Percentiles rank a stretch among this genome's conserved stretches.
Conservation (phyloP, 2,329 filamentous ascomycete genomes). For the Ophiostoma tasmaniense region DNA sequence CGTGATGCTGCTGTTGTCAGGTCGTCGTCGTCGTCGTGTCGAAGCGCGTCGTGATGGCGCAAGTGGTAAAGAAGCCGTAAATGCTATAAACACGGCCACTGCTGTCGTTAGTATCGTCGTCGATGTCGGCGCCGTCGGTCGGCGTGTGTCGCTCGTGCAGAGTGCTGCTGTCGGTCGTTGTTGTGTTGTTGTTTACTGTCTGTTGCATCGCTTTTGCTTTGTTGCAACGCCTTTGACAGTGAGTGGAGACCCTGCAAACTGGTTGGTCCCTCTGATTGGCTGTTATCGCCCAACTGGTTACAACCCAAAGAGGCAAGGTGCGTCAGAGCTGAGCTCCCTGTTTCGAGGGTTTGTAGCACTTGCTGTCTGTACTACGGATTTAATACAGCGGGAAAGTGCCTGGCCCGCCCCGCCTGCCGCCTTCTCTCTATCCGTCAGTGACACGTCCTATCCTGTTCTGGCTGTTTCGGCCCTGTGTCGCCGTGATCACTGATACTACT, state of each 20-base stretch:
- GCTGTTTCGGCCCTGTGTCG: neutral
- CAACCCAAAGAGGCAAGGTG: neutral
- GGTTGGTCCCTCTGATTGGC: neutral
- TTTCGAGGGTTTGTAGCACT: neutral
- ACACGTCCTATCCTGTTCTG: neutral
- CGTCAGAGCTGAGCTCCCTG: neutral
- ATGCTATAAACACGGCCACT: neutral
- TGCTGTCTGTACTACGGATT: neutral
- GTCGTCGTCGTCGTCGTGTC: neutral
- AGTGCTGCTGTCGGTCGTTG: neutral
- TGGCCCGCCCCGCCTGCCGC: neutral
- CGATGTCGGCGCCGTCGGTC: constrained; percentile 1
- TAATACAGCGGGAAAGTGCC: neutral
- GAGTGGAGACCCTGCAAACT: neutral
- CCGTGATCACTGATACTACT: neutral
- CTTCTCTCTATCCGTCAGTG: neutral
- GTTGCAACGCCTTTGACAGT: neutral
- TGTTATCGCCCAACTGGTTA: neutral
- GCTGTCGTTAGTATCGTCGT: neutral
- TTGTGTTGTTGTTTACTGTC: neutral
- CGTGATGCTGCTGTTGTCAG: neutral
- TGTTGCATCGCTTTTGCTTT: constrained; percentile 3
- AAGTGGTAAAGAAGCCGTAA: neutral
- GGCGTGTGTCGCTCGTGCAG: constrained; percentile 1
- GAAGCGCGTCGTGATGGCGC: neutral